These are phyloP conservation scores for Spencermartinsiella europaea DNA, from an alignment of 805 yeast genomes.

Conservation along the genomic window DNA sequence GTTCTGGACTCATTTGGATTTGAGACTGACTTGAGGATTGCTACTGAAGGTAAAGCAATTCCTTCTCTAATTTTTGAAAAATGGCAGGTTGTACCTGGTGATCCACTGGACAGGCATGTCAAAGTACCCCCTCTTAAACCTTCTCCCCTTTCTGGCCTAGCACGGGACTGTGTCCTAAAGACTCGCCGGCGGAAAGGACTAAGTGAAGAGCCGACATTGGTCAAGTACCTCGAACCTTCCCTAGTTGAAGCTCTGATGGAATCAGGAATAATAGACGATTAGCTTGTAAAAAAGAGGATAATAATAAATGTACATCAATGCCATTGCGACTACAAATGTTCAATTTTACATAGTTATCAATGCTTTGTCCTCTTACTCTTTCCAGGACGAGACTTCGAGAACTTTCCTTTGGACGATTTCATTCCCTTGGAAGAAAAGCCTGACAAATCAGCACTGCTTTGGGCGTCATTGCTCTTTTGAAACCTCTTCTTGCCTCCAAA, in stretches of 20 bases:
- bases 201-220: slow-evolving; percentile 61
- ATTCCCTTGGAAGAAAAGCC: slow-evolving; percentile 51
- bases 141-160: slow-evolving; percentile 62
- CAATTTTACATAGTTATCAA: slow-evolving; percentile 1
- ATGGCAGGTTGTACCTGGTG: slow-evolving; percentile 86
- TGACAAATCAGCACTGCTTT: slow-evolving; percentile 62
- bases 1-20: slow-evolving; percentile 88
- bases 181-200: slow-evolving; percentile 87
- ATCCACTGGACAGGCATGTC: slow-evolving; percentile 70
- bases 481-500: slow-evolving; percentile 73
- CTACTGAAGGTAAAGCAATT: slow-evolving; percentile 74
- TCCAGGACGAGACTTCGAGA: slow-evolving; percentile 18
- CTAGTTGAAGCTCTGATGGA: slow-evolving; percentile 49
- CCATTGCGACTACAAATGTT: slow-evolving; percentile 1
- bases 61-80: slow-evolving; percentile 58
- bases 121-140: slow-evolving; percentile 67
- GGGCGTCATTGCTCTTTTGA: slow-evolving; percentile 66
- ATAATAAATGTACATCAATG: neutral
- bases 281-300: neutral
- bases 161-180: slow-evolving; percentile 85
- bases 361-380: slow-evolving; percentile 19
- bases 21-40: slow-evolving; percentile 75
- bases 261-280: slow-evolving; percentile 37
- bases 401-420: slow-evolving; percentile 36
- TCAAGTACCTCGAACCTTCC: slow-evolving; percentile 61